Conservation (phyloP, 106 monocot species). For the Triglochin maritima region DNA sequence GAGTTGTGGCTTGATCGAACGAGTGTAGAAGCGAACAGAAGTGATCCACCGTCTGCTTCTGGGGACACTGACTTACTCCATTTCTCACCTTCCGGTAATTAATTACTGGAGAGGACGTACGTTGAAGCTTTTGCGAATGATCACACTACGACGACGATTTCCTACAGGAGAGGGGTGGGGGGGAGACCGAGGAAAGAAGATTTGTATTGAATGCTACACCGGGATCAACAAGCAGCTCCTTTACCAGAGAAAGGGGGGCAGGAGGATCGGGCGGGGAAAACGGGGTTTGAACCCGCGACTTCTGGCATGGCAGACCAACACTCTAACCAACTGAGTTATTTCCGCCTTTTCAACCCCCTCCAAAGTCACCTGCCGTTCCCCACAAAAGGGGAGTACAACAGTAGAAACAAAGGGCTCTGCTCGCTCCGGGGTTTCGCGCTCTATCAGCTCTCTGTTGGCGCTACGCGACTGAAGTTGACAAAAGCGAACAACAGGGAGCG, state of each 20-base stretch:
- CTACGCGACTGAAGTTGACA: too few species aligned
- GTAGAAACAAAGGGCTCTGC: neutral
- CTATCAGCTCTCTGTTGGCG: too few species aligned
- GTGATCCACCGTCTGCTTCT: too few species aligned
- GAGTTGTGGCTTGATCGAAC: too few species aligned
- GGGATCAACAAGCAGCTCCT: neutral
- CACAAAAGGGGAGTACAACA: neutral
- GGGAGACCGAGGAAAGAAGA: neutral
- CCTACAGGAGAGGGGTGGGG: neutral
- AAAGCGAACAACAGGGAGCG: too few species aligned
- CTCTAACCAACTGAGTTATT: constrained; percentile 9
- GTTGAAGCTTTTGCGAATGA: constrained; percentile 1
- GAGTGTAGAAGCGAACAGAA: too few species aligned
- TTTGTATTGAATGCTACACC: constrained; percentile 6
- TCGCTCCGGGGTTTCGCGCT: neutral
- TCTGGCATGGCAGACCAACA: constrained; percentile 5
- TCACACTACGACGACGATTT: neutral
- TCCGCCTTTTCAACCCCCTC: neutral
- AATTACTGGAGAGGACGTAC: too few species aligned
- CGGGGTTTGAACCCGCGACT: constrained; percentile 5
- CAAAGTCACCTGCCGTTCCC: constrained; percentile 4
- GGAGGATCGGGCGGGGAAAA: too few species aligned
- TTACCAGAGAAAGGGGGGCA: neutral
- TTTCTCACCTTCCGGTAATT: too few species aligned
- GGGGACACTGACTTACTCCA: too few species aligned